phyloP scores from a whole-genome alignment of 768 basidiomycete species.

The Termitomyces sp. region DNA sequence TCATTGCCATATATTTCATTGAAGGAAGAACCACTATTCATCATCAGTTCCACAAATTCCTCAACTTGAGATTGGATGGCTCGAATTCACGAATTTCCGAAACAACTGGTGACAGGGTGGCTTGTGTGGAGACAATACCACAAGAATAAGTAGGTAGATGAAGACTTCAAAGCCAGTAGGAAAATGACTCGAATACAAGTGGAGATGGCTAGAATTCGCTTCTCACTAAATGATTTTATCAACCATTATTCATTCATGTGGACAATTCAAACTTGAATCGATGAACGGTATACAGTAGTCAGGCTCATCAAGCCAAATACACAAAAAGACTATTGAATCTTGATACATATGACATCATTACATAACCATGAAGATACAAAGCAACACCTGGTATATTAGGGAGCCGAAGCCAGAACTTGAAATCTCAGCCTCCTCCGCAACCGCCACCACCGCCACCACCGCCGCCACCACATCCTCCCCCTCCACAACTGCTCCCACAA shows the following conservation, averaged over 20 bases:
- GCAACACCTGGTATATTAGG: not conserved
- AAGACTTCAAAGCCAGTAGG: too few species aligned
- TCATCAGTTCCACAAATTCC: not conserved
- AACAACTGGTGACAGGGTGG: too few species aligned
- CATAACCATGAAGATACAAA: not conserved
- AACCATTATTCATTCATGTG: too few species aligned
- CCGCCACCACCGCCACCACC: not conserved
- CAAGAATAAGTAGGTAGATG: too few species aligned
- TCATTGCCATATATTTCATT: not conserved
- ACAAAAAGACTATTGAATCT: not conserved
- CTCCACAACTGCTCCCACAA: not conserved
- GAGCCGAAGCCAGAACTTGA: not conserved
- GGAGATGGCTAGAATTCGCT: too few species aligned
- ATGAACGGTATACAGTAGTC: not conserved
- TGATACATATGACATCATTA: not conserved
- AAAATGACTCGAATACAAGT: too few species aligned
- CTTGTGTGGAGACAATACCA: too few species aligned
- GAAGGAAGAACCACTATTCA: not conserved
- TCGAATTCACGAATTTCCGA: too few species aligned
- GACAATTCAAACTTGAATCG: not conserved
- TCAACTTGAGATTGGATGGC: not conserved
- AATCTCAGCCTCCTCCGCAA: not conserved
- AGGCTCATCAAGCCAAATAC: not conserved
- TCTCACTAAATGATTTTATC: too few species aligned
- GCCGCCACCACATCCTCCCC: not conserved